Base-by-base conservation (phyloP, 2,329 filamentous ascomycete species). In the Colletotrichum aenigma region DNA sequence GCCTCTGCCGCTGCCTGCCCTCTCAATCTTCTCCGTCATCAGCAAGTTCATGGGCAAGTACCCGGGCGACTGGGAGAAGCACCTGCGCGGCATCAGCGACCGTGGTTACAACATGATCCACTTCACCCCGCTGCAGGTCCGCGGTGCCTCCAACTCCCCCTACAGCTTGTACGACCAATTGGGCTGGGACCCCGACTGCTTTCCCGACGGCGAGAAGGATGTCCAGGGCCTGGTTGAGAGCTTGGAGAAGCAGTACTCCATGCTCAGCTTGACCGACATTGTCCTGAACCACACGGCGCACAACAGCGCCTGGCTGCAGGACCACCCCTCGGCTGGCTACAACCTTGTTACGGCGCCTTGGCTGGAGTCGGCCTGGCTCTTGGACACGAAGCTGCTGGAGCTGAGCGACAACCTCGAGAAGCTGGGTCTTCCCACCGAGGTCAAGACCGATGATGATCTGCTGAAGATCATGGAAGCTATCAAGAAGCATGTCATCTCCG, bases 41-140 rank as follows among this genome's bases (percentile, higher is more conserved):
- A 98, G 96, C 82, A 99, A 99, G 86, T 98, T 98, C 86, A 97
- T 99, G 95, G 97, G 97, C 77, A 93, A 93, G 81, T 98, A 97
- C 82, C 95, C 96, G 0, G 89, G 89, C 18, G 95, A 98, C 81
- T 99, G 96, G 96, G 92, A 98, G 82, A 94, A 92, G 67, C 96
- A 98, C 83, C 87, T 99, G 73, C 90, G 91, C 72, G 96, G 97
- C 32, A 98, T 99, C 83, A 94, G 95, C 83, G 92, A 94, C 81
- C 91, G 97, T 76, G 96, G 96, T 61, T 99, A 99, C 89, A 99
- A 99, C 86, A 98, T 98, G 96, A 93, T 99, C 76, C 97, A 99
- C 85, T 99, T 99, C 84, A 98, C 97, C 3, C 97, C 97, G 12
- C 88, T 99, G 78, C 97, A 98, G 89, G 90, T 94, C 74, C 93